Evolutionary conservation across 2,329 filamentous ascomycete species (phyloP).

Genomic region (Alternaria sp.): DNA sequence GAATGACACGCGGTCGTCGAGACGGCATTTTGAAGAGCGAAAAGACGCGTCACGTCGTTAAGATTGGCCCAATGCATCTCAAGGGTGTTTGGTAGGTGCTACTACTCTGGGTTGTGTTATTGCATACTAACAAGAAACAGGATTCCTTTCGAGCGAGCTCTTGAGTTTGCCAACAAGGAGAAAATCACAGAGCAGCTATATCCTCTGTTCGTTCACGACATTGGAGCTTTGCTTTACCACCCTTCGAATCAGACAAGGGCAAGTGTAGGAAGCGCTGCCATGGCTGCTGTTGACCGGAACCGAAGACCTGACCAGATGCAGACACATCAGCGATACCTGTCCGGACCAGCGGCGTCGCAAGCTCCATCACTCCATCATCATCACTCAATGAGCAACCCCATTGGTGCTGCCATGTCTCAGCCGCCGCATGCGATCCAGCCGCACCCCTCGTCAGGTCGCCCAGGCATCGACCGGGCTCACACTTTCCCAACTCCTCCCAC

Average conservation of each 20-base stretch:
- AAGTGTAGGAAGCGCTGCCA: constrained; percentile 73
- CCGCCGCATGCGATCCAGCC: constrained; percentile 70
- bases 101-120: neutral
- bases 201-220: constrained; percentile 96
- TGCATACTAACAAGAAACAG: constrained; percentile 58
- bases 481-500: constrained; percentile 94
- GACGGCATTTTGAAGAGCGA: constrained; percentile 98
- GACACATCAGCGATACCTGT: constrained; percentile 62
- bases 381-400: constrained; percentile 69
- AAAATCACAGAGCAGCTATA: constrained; percentile 97
- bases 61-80: constrained; percentile 98
- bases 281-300: constrained; percentile 77
- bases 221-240: constrained; percentile 91
- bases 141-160: constrained; percentile 97
- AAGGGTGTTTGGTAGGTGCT: constrained; percentile 69
- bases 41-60: constrained; percentile 95
- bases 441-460: constrained; percentile 67
- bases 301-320: constrained; percentile 52
- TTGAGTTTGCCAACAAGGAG: constrained; percentile 99
- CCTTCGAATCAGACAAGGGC: constrained; percentile 85
- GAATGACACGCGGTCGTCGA: constrained; percentile 94
- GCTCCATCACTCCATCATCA: constrained; percentile 77
- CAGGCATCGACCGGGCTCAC: constrained; percentile 78
- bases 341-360: constrained; percentile 66
- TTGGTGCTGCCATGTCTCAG: constrained; percentile 70